Conservation (phyloP, 106 monocot species). For the Vanilla planifolia region DNA sequence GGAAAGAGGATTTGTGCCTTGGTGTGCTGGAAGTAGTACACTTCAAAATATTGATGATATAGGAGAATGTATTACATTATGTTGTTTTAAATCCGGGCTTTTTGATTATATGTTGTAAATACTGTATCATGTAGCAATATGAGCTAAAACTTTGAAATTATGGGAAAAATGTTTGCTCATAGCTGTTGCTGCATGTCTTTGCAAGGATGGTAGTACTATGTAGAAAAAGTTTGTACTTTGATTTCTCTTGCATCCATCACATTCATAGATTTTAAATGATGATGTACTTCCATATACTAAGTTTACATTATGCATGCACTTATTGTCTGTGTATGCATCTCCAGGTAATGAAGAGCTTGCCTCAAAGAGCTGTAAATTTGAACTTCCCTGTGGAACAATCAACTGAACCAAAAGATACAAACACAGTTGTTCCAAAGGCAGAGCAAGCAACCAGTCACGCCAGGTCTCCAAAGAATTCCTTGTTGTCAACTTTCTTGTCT, state of each 20-base stretch:
- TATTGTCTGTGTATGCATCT: slow-evolving; percentile 5
- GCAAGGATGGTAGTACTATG: neutral
- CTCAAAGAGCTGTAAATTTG: slow-evolving; percentile 54
- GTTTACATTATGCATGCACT: no score
- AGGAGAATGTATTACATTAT: neutral
- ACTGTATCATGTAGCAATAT: neutral
- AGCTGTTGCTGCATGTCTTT: neutral
- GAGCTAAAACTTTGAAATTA: neutral
- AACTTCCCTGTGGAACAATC: slow-evolving; percentile 38
- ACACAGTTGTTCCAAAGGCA: slow-evolving; percentile 8
- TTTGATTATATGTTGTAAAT: neutral
- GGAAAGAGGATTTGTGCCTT: no score
- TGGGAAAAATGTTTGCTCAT: neutral
- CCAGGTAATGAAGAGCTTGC: slow-evolving; percentile 82
- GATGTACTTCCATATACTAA: neutral
- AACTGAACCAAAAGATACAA: slow-evolving; percentile 22
- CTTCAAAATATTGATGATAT: neutral
- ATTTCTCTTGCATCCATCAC: neutral
- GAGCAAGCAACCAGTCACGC: slow-evolving; percentile 20
- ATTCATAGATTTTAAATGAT: neutral
- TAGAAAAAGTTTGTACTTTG: neutral
- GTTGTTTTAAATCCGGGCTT: neutral
- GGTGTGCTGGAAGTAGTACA: neutral
- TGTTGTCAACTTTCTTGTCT: slow-evolving; percentile 45
- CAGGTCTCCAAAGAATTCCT: slow-evolving; percentile 34